Conservation (phyloP, 306 rosid species). For the Betula pendula region DNA sequence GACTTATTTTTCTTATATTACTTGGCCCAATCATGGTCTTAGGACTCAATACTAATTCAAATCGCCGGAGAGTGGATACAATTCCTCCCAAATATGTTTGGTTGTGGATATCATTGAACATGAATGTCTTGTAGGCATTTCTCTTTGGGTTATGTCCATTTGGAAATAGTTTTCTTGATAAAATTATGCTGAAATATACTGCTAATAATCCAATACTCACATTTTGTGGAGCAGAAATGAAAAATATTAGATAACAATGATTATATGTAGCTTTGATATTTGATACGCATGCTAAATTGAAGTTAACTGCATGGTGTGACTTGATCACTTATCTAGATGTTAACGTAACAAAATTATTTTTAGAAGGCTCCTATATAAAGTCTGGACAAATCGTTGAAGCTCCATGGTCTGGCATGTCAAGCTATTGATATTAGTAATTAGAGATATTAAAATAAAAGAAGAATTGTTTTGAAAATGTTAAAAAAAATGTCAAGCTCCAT, state of each 20-base stretch:
- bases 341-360: background rate
- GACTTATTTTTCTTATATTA: background rate
- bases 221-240: background rate
- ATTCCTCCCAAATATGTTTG: background rate
- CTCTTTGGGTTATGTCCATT: background rate
- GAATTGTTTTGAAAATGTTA: background rate
- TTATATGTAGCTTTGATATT: background rate
- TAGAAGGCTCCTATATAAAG: background rate
- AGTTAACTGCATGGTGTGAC: background rate
- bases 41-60: background rate
- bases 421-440: background rate
- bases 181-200: background rate
- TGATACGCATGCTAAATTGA: background rate
- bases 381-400: background rate
- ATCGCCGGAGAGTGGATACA: background rate
- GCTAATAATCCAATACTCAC: background rate
- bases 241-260: background rate
- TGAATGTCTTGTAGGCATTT: background rate
- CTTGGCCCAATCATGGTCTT: background rate
- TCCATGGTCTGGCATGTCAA: background rate
- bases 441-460: background rate
- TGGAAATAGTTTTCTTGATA: background rate
- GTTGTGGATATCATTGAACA: background rate
- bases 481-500: background rate
- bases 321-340: background rate